Base-by-base conservation (phyloP, 352 stramenopile species). In the Phytophthora pistaciae region DNA sequence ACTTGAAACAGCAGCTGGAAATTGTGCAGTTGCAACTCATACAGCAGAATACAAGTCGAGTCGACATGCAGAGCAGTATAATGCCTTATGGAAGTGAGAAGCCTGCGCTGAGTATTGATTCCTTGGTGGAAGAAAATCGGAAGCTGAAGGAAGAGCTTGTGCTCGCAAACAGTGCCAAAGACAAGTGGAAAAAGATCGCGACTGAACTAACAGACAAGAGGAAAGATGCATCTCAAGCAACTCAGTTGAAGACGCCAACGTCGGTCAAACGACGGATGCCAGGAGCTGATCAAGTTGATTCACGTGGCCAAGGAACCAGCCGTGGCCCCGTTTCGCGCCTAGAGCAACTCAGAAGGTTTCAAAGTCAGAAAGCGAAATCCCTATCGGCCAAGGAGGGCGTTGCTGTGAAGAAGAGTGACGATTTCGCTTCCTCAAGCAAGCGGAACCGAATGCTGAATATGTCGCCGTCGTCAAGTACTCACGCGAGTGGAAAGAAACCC, bases 121-220 rank as follows among this genome's bases (percentile, higher is more conserved):
- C 42, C 68, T 56, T 55, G 46, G 71, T 40, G 62, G 85, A 70
- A 62, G 85, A 73, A 63, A 92, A 74, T 60, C 87, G 27, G 52
- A 83, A 46, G 61, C 84, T 52, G 42, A 74, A 52, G 49, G 55
- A 62, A 44, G 59, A 74, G 29, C 56, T 80, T 64, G 1, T 50
- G 2, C 21, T 65, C 8, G 60, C 88, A n/a, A 77, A 83, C 42
- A 78, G 59, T 40, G 77, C 75, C 25, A 94, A 88, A 46, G 59
- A 90, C 40, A 91, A 94, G 66, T 91, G 85, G 88, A 88, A 92
- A 60, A 78, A 70, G 31, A 79, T 92, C 48, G 85, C 86, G 1
- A 69, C 82, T 40, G 77, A 83, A 18, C 60, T 87, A 8, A n/a
- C 60, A 10, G 52, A 52, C 21, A 88, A 79, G 23, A 74, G 18